Evolutionary conservation across 208 protist genomes (phyloP).

Genomic region (Crithidia brevicula): DNA sequence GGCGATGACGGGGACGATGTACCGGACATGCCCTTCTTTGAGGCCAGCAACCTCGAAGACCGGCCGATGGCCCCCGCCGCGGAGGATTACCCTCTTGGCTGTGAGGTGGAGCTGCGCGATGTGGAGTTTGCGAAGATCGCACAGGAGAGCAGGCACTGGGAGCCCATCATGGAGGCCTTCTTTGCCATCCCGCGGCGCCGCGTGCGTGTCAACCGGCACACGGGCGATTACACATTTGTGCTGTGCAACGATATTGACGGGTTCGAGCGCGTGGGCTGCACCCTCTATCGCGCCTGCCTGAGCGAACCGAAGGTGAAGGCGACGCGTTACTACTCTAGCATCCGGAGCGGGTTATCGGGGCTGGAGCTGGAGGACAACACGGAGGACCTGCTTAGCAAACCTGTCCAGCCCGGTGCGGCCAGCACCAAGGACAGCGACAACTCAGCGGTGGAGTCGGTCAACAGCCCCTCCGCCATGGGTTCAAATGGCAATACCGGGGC

Average conservation of each 20-base stretch:
- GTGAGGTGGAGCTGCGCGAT: slow-evolving; percentile 83
- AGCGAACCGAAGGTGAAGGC: slow-evolving; percentile 81
- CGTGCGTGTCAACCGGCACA: slow-evolving; percentile 73
- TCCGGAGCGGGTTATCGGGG: slow-evolving; percentile 29
- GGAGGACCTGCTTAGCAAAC: slow-evolving; percentile 29
- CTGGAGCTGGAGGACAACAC: slow-evolving; percentile 25
- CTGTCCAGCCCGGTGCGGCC: slow-evolving; percentile 18
- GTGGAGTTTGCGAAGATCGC: slow-evolving; percentile 68
- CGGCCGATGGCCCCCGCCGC: slow-evolving; percentile 69
- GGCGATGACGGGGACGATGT: slow-evolving; percentile 43
- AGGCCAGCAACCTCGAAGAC: slow-evolving; percentile 67
- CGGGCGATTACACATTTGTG: slow-evolving; percentile 89
- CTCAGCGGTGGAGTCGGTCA: slow-evolving; percentile 1
- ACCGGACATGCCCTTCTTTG: slow-evolving; percentile 78
- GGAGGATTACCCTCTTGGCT: slow-evolving; percentile 84
- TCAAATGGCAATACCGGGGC: background rate
- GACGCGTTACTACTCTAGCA: slow-evolving; percentile 64
- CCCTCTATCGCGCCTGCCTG: slow-evolving; percentile 85
- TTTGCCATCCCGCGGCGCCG: slow-evolving; percentile 64
- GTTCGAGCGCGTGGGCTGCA: slow-evolving; percentile 70
- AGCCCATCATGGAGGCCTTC: slow-evolving; percentile 75
- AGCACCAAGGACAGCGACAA: slow-evolving; percentile 2
- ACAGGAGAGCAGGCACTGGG: slow-evolving; percentile 71
- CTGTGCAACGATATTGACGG: slow-evolving; percentile 57
- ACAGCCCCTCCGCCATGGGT: background rate